Base-by-base conservation (phyloP, 1,284 basidiomycete species). In the Chalciporus sp. region DNA sequence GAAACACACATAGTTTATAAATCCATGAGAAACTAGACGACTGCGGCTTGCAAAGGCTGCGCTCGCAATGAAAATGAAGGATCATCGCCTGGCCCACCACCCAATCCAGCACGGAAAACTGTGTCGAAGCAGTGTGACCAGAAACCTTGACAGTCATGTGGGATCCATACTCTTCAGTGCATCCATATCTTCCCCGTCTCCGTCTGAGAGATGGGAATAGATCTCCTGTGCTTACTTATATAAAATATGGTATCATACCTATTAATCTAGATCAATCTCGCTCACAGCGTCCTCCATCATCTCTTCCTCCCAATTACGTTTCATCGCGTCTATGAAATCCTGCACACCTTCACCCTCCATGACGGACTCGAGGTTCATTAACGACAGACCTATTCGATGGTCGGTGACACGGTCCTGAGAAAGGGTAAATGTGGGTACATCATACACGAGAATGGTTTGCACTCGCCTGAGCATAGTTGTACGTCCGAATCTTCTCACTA, bases 401-500 rank as follows among this genome's bases (percentile, higher is more conserved):
- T 97, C 95, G 3, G 95, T 97, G 9, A 97, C 84, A 16, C 94
- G 87, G 63, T 94, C 92, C 88, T 95, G 58, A n/a, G 17, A 47
- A 19, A 2, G 35, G 12, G 44, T 41, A 19, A 31, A 53, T 5
- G 16, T 49, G 31, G 28, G 28, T 47, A 20, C 31, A 16, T 31
- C 33, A 19, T 17, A 26, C 39, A n/a, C 14, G 11, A 23, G n/a
- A 4, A 7, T 10, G 35, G 5, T 10, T 14, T 9, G 14, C 2
- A 55, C 65, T 44, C 49, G 84, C 92, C 79, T 94, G 92, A 1
- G 91, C 84, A 67, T 87, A 95, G 64, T 96, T 96, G 71, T 97
- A 98, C 7, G 95, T 98, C 56, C 95, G 76, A 55, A 97, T 89
- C 70, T 97, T 97, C 65, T 97, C 94, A 61, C 91, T 93, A 19